phyloP scores from a whole-genome alignment of 306 rosid species.

The Parietaria judaica region DNA sequence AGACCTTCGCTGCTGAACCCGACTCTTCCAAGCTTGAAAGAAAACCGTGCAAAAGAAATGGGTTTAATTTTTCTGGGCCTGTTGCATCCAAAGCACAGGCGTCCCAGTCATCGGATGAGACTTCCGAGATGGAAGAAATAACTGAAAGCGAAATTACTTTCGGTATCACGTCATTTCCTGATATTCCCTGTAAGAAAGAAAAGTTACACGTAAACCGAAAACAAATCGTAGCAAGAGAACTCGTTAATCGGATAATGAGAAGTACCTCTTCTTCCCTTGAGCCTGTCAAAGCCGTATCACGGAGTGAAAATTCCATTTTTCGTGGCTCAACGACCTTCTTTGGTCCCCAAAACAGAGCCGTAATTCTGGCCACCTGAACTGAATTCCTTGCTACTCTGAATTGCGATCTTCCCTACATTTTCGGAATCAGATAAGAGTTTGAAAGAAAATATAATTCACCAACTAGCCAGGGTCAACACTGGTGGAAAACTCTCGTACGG shows the following conservation, averaged over 20 bases:
- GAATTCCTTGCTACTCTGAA: conserved; percentile 19
- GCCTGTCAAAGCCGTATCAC: conserved; percentile 38
- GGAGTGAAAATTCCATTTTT: conserved; percentile 27
- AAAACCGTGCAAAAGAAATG: conserved; percentile 71
- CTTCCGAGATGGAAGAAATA: conserved; percentile 62
- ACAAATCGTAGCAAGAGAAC: background rate
- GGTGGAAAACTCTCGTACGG: background rate
- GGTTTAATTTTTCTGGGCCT: conserved; percentile 57
- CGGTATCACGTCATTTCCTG: conserved; percentile 25
- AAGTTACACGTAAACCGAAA: background rate
- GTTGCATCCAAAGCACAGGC: conserved; percentile 63
- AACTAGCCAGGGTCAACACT: background rate
- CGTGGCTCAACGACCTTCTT: conserved; percentile 32
- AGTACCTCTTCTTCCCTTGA: conserved; percentile 29
- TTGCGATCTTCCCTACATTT: conserved; percentile 28
- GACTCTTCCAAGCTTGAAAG: conserved; percentile 66
- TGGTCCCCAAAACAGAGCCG: conserved; percentile 58
- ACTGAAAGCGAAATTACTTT: conserved; percentile 44
- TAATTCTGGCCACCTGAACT: conserved; percentile 24
- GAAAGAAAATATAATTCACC: background rate
- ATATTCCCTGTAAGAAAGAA: conserved; percentile 23
- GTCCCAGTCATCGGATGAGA: conserved; percentile 71
- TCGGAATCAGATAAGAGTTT: conserved; percentile 1
- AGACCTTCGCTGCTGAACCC: conserved; percentile 54
- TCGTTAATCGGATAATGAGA: background rate